These are phyloP conservation scores for Xylaria flabelliformis DNA, from an alignment of 495 filamentous ascomycete species.

Conservation along the genomic window DNA sequence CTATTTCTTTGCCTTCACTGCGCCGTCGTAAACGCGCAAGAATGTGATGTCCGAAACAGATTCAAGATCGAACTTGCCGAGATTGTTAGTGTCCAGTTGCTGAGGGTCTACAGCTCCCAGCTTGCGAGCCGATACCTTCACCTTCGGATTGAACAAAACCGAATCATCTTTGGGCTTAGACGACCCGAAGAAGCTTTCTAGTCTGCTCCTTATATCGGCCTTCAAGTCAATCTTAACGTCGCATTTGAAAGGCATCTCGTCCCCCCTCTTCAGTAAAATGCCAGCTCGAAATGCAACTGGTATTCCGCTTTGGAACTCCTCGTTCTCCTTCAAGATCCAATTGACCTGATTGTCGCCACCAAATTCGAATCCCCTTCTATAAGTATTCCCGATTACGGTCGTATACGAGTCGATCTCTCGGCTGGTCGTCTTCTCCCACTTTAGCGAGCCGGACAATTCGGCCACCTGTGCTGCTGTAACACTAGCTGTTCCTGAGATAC, in stretches of 20 bases:
- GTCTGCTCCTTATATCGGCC: background rate
- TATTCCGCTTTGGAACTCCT: background rate
- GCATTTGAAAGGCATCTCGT: conserved; percentile 1
- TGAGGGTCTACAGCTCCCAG: background rate
- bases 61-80: conserved; percentile 1
- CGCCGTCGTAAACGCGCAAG: background rate
- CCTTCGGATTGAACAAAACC: background rate
- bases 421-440: conserved; percentile 1
- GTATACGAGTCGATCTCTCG: background rate
- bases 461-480: background rate
- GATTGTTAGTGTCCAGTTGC: conserved; percentile 1
- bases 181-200: background rate
- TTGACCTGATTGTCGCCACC: conserved; percentile 9
- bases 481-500: background rate
- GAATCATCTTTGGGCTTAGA: background rate
- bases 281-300: background rate
- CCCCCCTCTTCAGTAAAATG: conserved; percentile 5
- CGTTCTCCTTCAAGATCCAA: conserved; percentile 6
- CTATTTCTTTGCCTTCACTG: background rate
- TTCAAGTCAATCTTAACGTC: conserved; percentile 7
- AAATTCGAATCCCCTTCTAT: conserved; percentile 2
- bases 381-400: background rate
- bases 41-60: background rate
- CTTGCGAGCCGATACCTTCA: background rate
- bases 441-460: background rate